Evolutionary conservation across 1,284 basidiomycete genomes (phyloP).

Genomic region (Ceratorhiza oryzae-sativae): DNA sequence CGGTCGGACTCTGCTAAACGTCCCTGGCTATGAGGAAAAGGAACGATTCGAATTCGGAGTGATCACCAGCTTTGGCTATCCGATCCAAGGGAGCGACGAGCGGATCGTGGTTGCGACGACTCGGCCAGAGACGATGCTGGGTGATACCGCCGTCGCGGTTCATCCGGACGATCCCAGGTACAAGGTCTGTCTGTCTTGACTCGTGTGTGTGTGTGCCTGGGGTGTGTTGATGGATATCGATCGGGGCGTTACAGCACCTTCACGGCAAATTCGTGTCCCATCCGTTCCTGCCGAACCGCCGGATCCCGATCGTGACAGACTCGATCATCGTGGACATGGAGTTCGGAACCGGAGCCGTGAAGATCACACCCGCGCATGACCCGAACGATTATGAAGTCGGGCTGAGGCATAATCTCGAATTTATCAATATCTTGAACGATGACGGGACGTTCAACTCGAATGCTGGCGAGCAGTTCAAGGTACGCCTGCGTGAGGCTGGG

Average conservation of each 20-base stretch:
- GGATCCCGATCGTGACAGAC: conserved; percentile 90
- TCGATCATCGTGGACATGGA: conserved; percentile 89
- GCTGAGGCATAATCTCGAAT: conserved; percentile 85
- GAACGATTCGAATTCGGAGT: conserved; percentile 98
- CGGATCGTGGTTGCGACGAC: conserved; percentile 95
- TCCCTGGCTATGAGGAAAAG: conserved; percentile 93
- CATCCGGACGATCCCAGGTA: conserved; percentile 96
- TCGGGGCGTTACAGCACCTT: conserved; percentile 67
- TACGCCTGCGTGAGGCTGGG: conserved; percentile 41
- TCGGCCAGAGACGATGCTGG: conserved; percentile 98
- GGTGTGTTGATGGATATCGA: neutral
- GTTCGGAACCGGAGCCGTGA: conserved; percentile 98
- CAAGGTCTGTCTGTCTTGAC: no score
- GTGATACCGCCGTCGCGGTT: conserved; percentile 96
- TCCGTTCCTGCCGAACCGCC: conserved; percentile 84
- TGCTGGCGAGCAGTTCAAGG: conserved; percentile 81
- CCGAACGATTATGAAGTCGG: conserved; percentile 98
- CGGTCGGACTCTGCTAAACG: conserved; percentile 86
- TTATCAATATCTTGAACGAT: conserved; percentile 96
- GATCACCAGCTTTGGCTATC: conserved; percentile 94
- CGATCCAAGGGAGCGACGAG: conserved; percentile 89
- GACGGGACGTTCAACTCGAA: conserved; percentile 96
- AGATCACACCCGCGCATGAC: conserved; percentile 99
- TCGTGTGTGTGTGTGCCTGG: neutral
- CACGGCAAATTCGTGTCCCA: conserved; percentile 93